Evolutionary conservation across 2,329 filamentous ascomycete species (phyloP).

Genomic region (Cytospora paraplurivora): DNA sequence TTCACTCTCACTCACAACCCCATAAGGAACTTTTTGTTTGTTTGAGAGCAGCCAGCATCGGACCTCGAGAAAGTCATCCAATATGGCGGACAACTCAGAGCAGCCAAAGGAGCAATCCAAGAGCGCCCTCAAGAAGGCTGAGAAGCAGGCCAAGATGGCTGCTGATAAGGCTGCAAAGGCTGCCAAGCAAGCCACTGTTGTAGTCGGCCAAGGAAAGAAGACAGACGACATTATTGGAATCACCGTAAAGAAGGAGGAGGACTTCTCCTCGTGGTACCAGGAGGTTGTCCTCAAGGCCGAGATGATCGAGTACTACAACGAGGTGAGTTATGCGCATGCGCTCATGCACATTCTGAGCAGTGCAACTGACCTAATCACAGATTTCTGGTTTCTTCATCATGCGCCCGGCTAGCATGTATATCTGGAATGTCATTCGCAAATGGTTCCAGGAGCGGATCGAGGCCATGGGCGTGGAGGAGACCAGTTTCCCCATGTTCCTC

Average conservation of each 20-base stretch:
- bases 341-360: not conserved
- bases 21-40: not conserved
- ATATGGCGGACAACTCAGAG: constrained; percentile 33
- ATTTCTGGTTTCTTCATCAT: constrained; percentile 97
- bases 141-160: constrained; percentile 63
- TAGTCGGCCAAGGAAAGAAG: constrained; percentile 61
- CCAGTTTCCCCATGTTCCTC: constrained; percentile 95
- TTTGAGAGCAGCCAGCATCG: not conserved
- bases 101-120: constrained; percentile 52
- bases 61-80: constrained; percentile 22
- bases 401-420: constrained; percentile 69
- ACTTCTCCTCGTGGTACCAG: constrained; percentile 88
- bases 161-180: constrained; percentile 65
- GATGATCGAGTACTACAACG: constrained; percentile 90
- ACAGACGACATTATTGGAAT: constrained; percentile 79
- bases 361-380: constrained; percentile 47
- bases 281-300: constrained; percentile 96
- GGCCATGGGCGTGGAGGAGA: constrained; percentile 89
- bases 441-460: constrained; percentile 79
- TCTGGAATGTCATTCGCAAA: constrained; percentile 66
- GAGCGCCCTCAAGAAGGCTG: constrained; percentile 66
- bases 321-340: constrained; percentile 33
- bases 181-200: constrained; percentile 55
- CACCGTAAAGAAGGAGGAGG: constrained; percentile 78
- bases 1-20: not conserved